Evolutionary conservation across 176 grass and related monocot species (phyloP).

Genomic region (Triticum aestivum): IWGSC_CS_RefSeq_v2.1 NC_057802.1:337095666-337096165

Average conservation of each 20-base stretch:
- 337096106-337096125: neutral
- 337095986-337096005: no score
- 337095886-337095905: no score
- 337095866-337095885: no score
- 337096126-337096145: neutral
- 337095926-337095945: no score
- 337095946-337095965: no score
- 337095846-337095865: neutral
- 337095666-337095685: neutral
- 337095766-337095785: slow-evolving; percentile 1
- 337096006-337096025: no score
- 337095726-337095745: neutral
- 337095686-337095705: neutral
- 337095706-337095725: neutral
- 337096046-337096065: no score
- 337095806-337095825: neutral
- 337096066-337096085: no score
- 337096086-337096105: no score
- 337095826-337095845: neutral
- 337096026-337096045: no score
- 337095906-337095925: no score
- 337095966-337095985: no score
- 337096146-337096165: neutral
- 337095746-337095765: neutral
- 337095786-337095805: neutral